Percentiles rank a stretch among this genome's conserved stretches.
These are phyloP conservation scores for Erodium moschatum DNA, from an alignment of 441 rosid genomes.

Conservation along the genomic window DNA sequence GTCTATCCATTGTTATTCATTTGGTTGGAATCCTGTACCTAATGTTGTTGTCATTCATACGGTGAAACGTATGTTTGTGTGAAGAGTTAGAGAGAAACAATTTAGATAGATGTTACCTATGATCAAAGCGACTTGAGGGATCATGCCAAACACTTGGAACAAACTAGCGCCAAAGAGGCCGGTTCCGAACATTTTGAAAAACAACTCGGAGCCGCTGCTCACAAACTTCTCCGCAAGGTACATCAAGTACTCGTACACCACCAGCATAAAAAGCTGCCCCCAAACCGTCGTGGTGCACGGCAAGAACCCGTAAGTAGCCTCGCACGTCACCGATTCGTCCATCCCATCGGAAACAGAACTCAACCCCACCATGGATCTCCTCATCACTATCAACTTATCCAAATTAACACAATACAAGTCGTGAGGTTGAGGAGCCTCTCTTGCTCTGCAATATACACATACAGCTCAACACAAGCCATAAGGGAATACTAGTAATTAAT, in stretches of 20 bases:
- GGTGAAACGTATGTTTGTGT: no score
- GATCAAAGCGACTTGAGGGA: slow-evolving; percentile 36
- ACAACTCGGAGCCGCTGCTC: slow-evolving; percentile 35
- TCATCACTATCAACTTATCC: neutral
- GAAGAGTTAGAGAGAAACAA: no score
- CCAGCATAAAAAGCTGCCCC: slow-evolving; percentile 42
- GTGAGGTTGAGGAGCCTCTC: neutral
- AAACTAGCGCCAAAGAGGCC: slow-evolving; percentile 40
- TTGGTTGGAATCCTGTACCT: no score
- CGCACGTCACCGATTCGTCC: slow-evolving; percentile 27
- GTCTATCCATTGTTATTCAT: no score
- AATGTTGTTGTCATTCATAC: no score
- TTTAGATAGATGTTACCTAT: slow-evolving; percentile 27
- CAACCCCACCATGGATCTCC: neutral
- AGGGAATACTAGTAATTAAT: no score
- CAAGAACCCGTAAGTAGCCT: slow-evolving; percentile 38
- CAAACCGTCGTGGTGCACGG: slow-evolving; percentile 42
- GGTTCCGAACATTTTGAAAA: slow-evolving; percentile 45
- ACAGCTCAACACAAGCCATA: neutral
- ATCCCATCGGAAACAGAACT: slow-evolving; percentile 17
- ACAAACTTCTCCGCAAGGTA: slow-evolving; percentile 25
- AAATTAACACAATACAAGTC: neutral
- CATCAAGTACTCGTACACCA: slow-evolving; percentile 37
- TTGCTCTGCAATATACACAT: neutral
- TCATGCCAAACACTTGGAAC: slow-evolving; percentile 33